Conservation (phyloP, 768 basidiomycete species). For the Porphyrellus cyaneotinctus region DNA sequence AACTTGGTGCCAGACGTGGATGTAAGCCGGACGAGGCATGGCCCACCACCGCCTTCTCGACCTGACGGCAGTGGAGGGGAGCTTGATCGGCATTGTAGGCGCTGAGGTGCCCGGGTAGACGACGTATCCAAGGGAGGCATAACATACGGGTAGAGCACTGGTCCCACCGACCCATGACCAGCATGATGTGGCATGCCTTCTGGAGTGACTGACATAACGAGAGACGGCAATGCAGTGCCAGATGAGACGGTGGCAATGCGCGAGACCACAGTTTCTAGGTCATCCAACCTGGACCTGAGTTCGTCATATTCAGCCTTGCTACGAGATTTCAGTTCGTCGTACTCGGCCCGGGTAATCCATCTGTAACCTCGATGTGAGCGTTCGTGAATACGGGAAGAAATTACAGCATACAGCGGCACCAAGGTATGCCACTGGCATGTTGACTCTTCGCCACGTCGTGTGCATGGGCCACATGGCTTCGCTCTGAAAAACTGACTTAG, state of each 20-base stretch:
- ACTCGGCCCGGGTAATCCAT: constrained; percentile 73
- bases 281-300: constrained; percentile 60
- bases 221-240: constrained; percentile 26
- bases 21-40: constrained; percentile 25
- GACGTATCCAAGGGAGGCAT: constrained; percentile 20
- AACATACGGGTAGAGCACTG: constrained; percentile 26
- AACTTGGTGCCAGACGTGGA: constrained; percentile 31
- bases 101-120: constrained; percentile 23
- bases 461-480: constrained; percentile 79
- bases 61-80: constrained; percentile 21
- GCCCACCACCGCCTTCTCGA: constrained; percentile 9
- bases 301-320: constrained; percentile 40
- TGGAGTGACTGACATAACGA: constrained; percentile 28
- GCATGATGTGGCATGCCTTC: constrained; percentile 28
- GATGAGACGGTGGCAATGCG: constrained; percentile 31
- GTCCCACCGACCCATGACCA: constrained; percentile 21
- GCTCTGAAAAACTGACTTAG: constrained; percentile 44
- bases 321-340: constrained; percentile 68
- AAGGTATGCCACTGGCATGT: constrained; percentile 83
- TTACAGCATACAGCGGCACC: constrained; percentile 65
- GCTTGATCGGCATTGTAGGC: constrained; percentile 25
- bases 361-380: constrained; percentile 33
- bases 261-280: constrained; percentile 54
- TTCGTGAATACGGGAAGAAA: not conserved
- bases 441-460: constrained; percentile 71